Conservation (phyloP, 2,329 filamentous ascomycete species). For the Apiospora phragmitis region DNA sequence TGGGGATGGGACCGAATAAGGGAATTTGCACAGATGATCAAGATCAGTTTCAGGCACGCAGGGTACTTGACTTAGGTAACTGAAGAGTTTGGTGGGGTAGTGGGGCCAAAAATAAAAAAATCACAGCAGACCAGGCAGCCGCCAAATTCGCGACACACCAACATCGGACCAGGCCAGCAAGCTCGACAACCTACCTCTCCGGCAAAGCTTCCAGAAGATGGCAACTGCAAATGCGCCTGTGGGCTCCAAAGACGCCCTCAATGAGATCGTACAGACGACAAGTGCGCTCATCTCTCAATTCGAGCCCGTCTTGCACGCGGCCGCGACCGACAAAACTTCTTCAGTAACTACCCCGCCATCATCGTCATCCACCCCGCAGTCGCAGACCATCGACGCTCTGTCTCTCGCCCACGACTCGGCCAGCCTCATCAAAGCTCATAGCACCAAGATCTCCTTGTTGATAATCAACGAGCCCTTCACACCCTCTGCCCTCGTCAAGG, state of each 20-base stretch:
- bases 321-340: constrained; percentile 34
- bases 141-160: background rate
- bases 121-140: background rate
- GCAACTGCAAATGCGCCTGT: constrained; percentile 13
- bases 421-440: constrained; percentile 74
- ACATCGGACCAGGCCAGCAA: background rate
- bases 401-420: constrained; percentile 71
- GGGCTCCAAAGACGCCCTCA: constrained; percentile 38
- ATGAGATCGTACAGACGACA: constrained; percentile 38
- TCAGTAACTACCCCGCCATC: constrained; percentile 19
- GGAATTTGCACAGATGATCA: background rate
- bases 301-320: constrained; percentile 41
- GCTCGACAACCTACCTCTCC: background rate
- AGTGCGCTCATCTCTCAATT: constrained; percentile 42
- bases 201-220: constrained; percentile 6
- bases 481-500: constrained; percentile 68
- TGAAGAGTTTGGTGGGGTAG: background rate
- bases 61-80: background rate
- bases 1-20: background rate
- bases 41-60: background rate
- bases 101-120: background rate
- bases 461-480: constrained; percentile 87
- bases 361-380: constrained; percentile 17
- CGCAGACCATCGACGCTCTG: constrained; percentile 55
- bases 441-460: constrained; percentile 84